Percentiles rank a stretch among this genome's conserved stretches.
Evolutionary conservation across 2,329 filamentous ascomycete species (phyloP).

Genomic region (Elsinoe ampelina): DNA sequence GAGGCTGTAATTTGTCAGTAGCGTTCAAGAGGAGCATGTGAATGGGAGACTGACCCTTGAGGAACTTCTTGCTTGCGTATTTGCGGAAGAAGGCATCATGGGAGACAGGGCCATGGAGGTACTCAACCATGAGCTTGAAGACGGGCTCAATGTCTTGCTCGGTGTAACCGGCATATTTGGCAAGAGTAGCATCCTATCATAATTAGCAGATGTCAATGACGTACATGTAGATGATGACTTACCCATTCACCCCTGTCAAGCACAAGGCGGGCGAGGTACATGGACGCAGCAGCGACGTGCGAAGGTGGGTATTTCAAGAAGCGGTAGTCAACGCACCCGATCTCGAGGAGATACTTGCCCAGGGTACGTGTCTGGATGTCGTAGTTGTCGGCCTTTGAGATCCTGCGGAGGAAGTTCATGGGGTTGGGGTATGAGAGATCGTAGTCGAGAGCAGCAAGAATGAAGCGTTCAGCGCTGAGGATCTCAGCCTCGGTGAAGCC

Average conservation of each 20-base stretch:
- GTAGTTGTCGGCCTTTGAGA: slow-evolving; percentile 99
- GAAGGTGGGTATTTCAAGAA: slow-evolving; percentile 87
- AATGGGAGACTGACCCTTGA: slow-evolving; percentile 66
- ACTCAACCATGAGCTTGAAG: slow-evolving; percentile 91
- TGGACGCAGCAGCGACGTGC: slow-evolving; percentile 81
- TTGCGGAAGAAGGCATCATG: slow-evolving; percentile 99
- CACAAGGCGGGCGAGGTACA: slow-evolving; percentile 88
- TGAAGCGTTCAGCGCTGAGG: slow-evolving; percentile 89
- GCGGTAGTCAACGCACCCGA: slow-evolving; percentile 86
- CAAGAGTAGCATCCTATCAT: slow-evolving; percentile 65
- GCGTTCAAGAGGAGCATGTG: slow-evolving; percentile 23
- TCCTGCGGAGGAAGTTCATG: slow-evolving; percentile 98
- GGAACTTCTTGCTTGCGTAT: slow-evolving; percentile 98
- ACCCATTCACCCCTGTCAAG: slow-evolving; percentile 88
- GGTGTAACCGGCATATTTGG: slow-evolving; percentile 85
- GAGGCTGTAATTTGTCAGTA: slow-evolving; percentile 52
- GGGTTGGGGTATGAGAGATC: slow-evolving; percentile 98
- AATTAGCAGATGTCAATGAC: slow-evolving; percentile 20
- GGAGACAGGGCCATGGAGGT: slow-evolving; percentile 77
- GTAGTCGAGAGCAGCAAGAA: slow-evolving; percentile 84
- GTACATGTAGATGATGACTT: slow-evolving; percentile 33
- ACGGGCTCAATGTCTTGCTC: slow-evolving; percentile 91
- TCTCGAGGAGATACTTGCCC: slow-evolving; percentile 96
- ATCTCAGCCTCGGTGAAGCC: slow-evolving; percentile 94
- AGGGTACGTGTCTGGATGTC: slow-evolving; percentile 96